phyloP scores from a whole-genome alignment of 768 basidiomycete genomes.

The Pholiota microspora region DNA sequence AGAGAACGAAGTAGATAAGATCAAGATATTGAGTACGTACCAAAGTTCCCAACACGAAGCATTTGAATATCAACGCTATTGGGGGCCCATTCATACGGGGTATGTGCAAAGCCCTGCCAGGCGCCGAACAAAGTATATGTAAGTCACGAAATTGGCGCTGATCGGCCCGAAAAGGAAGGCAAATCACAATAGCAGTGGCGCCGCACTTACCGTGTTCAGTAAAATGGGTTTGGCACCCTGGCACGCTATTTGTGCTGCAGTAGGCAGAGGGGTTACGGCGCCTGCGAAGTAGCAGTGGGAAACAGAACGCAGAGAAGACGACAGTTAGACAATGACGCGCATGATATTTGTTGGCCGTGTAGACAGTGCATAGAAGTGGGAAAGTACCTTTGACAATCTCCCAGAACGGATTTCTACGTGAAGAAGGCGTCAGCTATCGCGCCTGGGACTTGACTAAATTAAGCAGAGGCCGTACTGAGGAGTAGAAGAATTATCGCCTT shows the following conservation, averaged over 20 bases:
- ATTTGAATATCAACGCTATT: conserved; percentile 75
- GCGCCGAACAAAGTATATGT: conserved; percentile 10
- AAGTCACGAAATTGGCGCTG: conserved; percentile 5
- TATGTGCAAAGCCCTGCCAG: conserved; percentile 60
- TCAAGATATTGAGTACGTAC: conserved; percentile 27
- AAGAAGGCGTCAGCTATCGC: conserved; percentile 11
- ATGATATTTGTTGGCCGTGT: conserved; percentile 2
- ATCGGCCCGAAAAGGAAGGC: conserved; percentile 2
- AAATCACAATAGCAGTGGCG: background rate
- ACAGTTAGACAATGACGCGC: conserved; percentile 9
- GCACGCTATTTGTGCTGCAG: conserved; percentile 61
- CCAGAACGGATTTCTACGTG: conserved; percentile 72
- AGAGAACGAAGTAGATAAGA: conserved; percentile 3
- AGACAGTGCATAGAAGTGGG: background rate
- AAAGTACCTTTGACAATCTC: conserved; percentile 65
- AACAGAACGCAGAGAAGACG: conserved; percentile 1
- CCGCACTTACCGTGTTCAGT: conserved; percentile 58
- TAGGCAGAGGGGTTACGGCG: conserved; percentile 64
- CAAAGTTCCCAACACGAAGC: conserved; percentile 71
- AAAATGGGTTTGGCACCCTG: conserved; percentile 79
- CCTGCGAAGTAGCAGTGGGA: conserved; percentile 28
- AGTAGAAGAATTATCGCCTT: conserved; percentile 64
- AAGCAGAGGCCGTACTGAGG: conserved; percentile 44
- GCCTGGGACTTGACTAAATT: background rate
- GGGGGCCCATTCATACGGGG: conserved; percentile 75